Evolutionary conservation across 345 rosid genomes (phyloP), one percentile per base, ranked within the genome.

Genomic region (Gossypium mustelinum): DNA sequence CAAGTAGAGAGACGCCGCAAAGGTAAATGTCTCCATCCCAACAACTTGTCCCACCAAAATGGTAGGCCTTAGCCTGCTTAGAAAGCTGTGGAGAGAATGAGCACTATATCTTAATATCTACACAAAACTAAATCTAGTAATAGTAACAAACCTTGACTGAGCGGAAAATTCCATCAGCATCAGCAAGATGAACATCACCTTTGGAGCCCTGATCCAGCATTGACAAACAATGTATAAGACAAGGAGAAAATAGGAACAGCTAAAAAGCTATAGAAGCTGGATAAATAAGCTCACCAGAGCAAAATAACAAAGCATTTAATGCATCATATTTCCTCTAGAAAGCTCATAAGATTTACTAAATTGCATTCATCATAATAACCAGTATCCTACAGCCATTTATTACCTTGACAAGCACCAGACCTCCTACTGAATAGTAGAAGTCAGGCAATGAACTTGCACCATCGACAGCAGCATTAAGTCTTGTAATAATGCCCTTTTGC

Each of bases 371-470:
- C 59, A 60, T 16, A n/a, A 25, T 47, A 24, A 14, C 14, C 43
- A 16, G 54, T 43, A 22, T 7, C n/a, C 13, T 39, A 13, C 20
- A 69, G 11, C 0, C 57, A 80, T 65, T 77, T 7, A 76, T 88
- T 86, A 93, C 99, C 98, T 92, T 92, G 79, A 89, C 81, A 75
- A 92, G 88, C 66, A 77, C 81, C 88, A 93, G 80, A 57, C 95
- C 87, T 78, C 91, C 85, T 11, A 93, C 77, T n/a, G 94, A 82
- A 79, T 92, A 74, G 80, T 92, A 87, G 82, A 86, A 90, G 76
- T 90, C 98, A 74, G 83, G 87, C 90, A 96, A 81, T 58, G 87
- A 86, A 76, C 85, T 87, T 9, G 98, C 94, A 74, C 81, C 87
- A 65, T 84, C 81, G 65, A 81, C 81, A 9, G 84, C 88, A 76